Percentiles rank a stretch among this genome's conserved stretches.
Conservation (phyloP, 768 basidiomycete genomes). For the Leucocoprinus birnbaumii region DNA sequence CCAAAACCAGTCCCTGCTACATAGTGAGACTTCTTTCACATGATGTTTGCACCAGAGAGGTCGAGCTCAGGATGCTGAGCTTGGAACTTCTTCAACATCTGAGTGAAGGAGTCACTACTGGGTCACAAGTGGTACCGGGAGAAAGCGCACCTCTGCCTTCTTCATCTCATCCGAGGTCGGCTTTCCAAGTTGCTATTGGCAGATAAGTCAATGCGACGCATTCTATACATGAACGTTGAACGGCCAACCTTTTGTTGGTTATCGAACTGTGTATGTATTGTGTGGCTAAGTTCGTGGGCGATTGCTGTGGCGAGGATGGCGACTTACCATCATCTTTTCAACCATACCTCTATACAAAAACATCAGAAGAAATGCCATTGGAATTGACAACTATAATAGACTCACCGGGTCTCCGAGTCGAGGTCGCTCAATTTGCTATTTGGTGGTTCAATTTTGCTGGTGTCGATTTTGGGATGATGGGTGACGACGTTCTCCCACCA, state of each 20-base stretch:
- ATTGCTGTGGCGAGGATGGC: too few species aligned
- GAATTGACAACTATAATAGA: too few species aligned
- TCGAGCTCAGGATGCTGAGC: slow-evolving; percentile 90
- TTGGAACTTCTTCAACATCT: slow-evolving; percentile 90
- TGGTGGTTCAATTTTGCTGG: slow-evolving; percentile 90
- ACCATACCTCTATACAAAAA: slow-evolving; percentile 77
- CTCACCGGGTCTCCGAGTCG: slow-evolving; percentile 89
- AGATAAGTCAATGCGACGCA: slow-evolving; percentile 5
- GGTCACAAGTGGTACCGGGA: neutral
- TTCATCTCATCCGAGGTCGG: slow-evolving; percentile 94
- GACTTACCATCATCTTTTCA: slow-evolving; percentile 99
- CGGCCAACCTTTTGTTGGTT: slow-evolving; percentile 66
- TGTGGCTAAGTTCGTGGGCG: too few species aligned
- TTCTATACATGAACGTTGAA: neutral
- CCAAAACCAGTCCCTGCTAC: too few species aligned
- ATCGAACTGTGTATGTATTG: slow-evolving; percentile 49
- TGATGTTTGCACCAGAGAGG: slow-evolving; percentile 89
- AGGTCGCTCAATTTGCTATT: slow-evolving; percentile 96
- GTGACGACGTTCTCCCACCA: slow-evolving; percentile 99
- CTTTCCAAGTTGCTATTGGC: slow-evolving; percentile 82
- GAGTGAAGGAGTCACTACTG: neutral
- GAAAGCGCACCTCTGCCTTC: slow-evolving; percentile 72
- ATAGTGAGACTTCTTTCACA: slow-evolving; percentile 33
- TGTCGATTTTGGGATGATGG: slow-evolving; percentile 96
- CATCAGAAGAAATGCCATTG: neutral